Evolutionary conservation across 78 protist species (phyloP).

Genomic region (Dictyostelium firmibasis): DNA sequence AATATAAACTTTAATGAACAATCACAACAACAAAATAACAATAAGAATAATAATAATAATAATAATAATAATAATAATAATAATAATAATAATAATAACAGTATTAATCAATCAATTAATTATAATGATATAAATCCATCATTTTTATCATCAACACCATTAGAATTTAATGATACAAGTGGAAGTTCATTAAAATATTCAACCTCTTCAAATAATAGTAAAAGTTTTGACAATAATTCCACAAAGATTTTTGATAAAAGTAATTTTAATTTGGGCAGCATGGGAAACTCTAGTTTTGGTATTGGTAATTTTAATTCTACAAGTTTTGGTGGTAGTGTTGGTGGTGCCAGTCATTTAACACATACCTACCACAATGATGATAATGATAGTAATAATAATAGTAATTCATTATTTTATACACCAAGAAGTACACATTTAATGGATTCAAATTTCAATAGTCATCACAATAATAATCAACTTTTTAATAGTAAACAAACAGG

Average conservation of each 20-base stretch:
- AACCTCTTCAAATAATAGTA: not conserved
- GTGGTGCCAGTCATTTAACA: not conserved
- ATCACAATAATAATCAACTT: not conserved
- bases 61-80: not conserved
- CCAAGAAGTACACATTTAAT: not conserved
- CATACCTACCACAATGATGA: not conserved
- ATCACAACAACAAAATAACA: not conserved
- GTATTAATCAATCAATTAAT: not conserved
- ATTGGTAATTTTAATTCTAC: not conserved
- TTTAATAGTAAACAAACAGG: not conserved
- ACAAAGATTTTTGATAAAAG: not conserved
- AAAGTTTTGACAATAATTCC: not conserved
- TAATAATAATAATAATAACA: not conserved
- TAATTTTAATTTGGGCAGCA: not conserved
- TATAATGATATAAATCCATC: not conserved
- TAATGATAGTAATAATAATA: not conserved
- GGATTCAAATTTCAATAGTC: not conserved
- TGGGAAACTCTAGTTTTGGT: not conserved
- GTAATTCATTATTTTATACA: not conserved
- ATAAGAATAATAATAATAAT: not conserved
- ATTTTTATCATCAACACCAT: slow-evolving; percentile 4
- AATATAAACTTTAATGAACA: not conserved
- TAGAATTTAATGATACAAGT: not conserved
- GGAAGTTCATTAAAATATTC: slow-evolving; percentile 4
- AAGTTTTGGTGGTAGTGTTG: not conserved